These are phyloP conservation scores for Cladosporium sp. DNA, from an alignment of 2,329 filamentous ascomycete species.

Conservation along the genomic window DNA sequence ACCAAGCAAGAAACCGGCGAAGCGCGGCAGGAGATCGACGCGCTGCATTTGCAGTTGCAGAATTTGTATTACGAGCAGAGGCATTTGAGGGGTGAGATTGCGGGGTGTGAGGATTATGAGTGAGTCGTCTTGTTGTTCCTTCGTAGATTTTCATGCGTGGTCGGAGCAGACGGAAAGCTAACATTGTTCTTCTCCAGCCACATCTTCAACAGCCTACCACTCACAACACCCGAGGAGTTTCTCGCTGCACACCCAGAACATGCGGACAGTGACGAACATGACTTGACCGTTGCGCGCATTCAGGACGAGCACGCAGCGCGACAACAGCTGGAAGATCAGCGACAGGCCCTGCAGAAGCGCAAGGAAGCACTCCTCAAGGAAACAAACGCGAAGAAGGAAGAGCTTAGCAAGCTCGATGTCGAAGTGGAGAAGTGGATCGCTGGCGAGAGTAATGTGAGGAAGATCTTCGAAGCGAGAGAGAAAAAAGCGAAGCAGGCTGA, in stretches of 20 bases:
- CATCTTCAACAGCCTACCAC: slow-evolving; percentile 80
- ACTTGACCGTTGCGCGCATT: slow-evolving; percentile 86
- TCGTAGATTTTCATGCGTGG: neutral
- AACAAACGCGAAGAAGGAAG: slow-evolving; percentile 92
- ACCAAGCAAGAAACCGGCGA: slow-evolving; percentile 87
- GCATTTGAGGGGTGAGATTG: slow-evolving; percentile 86
- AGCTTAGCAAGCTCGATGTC: slow-evolving; percentile 85
- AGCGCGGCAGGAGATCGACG: slow-evolving; percentile 86
- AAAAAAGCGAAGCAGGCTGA: slow-evolving; percentile 27
- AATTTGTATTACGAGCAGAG: slow-evolving; percentile 96
- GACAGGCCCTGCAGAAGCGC: slow-evolving; percentile 63
- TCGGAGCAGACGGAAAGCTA: slow-evolving; percentile 21
- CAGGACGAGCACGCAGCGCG: slow-evolving; percentile 86
- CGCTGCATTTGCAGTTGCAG: slow-evolving; percentile 86
- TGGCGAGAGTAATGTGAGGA: slow-evolving; percentile 32
- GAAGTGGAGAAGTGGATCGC: slow-evolving; percentile 67
- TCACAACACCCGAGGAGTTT: slow-evolving; percentile 83
- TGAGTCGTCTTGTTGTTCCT: slow-evolving; percentile 52
- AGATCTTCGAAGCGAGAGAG: slow-evolving; percentile 34
- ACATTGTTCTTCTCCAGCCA: slow-evolving; percentile 59
- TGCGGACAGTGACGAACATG: slow-evolving; percentile 70
- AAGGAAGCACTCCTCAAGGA: slow-evolving; percentile 70
- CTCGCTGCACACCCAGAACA: slow-evolving; percentile 74
- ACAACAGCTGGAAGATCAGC: slow-evolving; percentile 79
- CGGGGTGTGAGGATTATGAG: slow-evolving; percentile 89